Percentiles rank a stretch among this genome's conserved stretches.
Conservation (phyloP, 306 rosid genomes). For the Casuarina cunninghamiana region DNA sequence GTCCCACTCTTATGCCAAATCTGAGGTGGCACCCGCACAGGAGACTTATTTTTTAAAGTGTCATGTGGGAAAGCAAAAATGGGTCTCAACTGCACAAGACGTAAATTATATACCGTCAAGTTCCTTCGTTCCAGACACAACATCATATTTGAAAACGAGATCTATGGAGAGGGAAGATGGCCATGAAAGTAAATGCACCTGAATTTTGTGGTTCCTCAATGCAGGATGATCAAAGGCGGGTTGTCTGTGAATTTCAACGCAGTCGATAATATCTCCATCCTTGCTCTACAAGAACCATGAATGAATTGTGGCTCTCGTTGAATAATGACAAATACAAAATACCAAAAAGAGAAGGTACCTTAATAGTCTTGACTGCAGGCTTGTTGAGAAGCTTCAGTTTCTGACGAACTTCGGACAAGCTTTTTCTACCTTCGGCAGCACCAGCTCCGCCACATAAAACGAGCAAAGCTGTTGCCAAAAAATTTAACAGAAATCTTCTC, state of each 20-base stretch:
- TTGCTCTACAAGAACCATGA: slow-evolving; percentile 42
- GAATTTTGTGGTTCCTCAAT: slow-evolving; percentile 46
- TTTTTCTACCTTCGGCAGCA: slow-evolving; percentile 18
- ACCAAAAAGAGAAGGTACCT: slow-evolving; percentile 21
- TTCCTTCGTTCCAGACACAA: too few relatives aligned
- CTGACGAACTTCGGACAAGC: slow-evolving; percentile 23
- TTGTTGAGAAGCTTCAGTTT: slow-evolving; percentile 57
- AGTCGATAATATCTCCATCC: slow-evolving; percentile 62
- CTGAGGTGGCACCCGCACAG: slow-evolving; percentile 19
- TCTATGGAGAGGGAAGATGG: not conserved
- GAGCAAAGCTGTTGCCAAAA: slow-evolving; percentile 22
- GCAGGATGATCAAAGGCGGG: slow-evolving; percentile 63
- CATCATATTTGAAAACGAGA: not conserved
- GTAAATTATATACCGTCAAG: not conserved
- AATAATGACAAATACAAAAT: not conserved
- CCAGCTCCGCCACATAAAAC: not conserved
- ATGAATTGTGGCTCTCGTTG: not conserved
- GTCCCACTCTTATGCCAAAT: slow-evolving; percentile 65
- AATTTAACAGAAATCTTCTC: slow-evolving; percentile 5
- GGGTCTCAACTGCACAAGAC: slow-evolving; percentile 47
- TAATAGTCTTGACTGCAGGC: slow-evolving; percentile 48
- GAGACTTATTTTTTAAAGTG: slow-evolving; percentile 9
- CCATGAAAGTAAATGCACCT: slow-evolving; percentile 28
- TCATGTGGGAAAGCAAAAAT: slow-evolving; percentile 5
- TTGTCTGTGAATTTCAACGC: slow-evolving; percentile 51